These are phyloP conservation scores for Fusarium cicatricum DNA, from an alignment of 2,329 filamentous ascomycete species.

Conservation along the genomic window DNA sequence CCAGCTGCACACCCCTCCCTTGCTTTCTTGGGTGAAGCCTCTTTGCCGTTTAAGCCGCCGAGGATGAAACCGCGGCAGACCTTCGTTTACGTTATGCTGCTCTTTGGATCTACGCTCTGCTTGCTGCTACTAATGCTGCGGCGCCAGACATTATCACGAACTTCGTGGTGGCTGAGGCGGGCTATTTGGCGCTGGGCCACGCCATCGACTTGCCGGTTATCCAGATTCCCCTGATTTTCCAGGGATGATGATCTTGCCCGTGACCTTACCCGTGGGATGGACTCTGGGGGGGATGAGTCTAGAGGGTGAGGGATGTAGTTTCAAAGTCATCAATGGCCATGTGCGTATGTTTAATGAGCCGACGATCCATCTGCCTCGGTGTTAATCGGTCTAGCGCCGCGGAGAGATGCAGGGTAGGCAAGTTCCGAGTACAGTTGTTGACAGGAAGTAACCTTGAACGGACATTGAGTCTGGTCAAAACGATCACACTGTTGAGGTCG, in stretches of 20 bases:
- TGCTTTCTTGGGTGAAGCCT: background rate
- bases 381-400: background rate
- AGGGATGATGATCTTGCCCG: background rate
- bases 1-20: background rate
- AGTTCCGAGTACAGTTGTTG: background rate
- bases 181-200: conserved; percentile 31
- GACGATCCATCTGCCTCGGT: background rate
- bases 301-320: too few relatives aligned
- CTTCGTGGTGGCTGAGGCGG: conserved; percentile 32
- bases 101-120: background rate
- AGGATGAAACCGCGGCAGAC: conserved; percentile 15
- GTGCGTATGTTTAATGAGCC: too few relatives aligned
- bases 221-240: conserved; percentile 36
- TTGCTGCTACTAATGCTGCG: background rate
- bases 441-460: too few relatives aligned
- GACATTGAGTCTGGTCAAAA: too few relatives aligned
- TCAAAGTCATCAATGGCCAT: too few relatives aligned
- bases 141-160: conserved; percentile 3
- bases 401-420: conserved; percentile 4
- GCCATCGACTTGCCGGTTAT: conserved; percentile 41
- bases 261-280: too few relatives aligned
- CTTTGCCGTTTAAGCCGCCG: conserved; percentile 27
- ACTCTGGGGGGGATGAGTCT: too few relatives aligned
- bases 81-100: too few relatives aligned
- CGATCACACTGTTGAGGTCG: too few relatives aligned